Evolutionary conservation across 352 stramenopile genomes (phyloP).

Genomic region (Phytopythium kandeliae): DNA sequence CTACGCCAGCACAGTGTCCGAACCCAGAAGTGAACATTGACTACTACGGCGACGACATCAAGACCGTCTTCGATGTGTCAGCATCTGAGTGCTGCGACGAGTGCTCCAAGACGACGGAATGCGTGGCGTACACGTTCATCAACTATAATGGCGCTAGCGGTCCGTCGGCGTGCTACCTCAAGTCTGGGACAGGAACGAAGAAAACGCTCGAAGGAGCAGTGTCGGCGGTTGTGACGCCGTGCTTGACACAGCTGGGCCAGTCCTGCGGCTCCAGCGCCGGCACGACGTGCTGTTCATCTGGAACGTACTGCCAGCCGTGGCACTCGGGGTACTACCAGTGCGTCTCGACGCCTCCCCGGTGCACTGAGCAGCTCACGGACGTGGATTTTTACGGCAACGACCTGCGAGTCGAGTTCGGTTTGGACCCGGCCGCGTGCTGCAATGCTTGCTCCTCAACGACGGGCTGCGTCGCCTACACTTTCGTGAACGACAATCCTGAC

Average conservation of each 20-base stretch:
- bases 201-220: conserved; percentile 8
- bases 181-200: conserved; percentile 15
- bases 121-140: conserved; percentile 21
- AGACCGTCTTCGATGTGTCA: too few species aligned
- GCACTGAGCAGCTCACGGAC: conserved; percentile 22
- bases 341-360: conserved; percentile 23
- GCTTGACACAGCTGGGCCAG: too few species aligned
- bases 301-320: conserved; percentile 42
- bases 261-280: conserved; percentile 20
- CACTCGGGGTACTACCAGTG: conserved; percentile 34
- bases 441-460: conserved; percentile 9
- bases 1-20: too few species aligned
- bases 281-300: conserved; percentile 22
- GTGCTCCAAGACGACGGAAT: too few species aligned
- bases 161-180: conserved; percentile 23
- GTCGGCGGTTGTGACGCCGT: conserved; percentile 15
- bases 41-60: too few species aligned
- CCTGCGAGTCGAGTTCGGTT: conserved; percentile 19
- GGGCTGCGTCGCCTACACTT: conserved; percentile 20
- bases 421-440: conserved; percentile 11
- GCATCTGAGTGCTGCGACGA: too few species aligned
- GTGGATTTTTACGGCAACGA: conserved; percentile 39
- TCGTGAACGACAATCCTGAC: conserved; percentile 16
- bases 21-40: too few species aligned
- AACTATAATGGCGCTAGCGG: conserved; percentile 21